Evolutionary conservation across 495 filamentous ascomycete genomes (phyloP), one percentile per base, ranked within the genome.

Genomic region (Xylaria venustula): DNA sequence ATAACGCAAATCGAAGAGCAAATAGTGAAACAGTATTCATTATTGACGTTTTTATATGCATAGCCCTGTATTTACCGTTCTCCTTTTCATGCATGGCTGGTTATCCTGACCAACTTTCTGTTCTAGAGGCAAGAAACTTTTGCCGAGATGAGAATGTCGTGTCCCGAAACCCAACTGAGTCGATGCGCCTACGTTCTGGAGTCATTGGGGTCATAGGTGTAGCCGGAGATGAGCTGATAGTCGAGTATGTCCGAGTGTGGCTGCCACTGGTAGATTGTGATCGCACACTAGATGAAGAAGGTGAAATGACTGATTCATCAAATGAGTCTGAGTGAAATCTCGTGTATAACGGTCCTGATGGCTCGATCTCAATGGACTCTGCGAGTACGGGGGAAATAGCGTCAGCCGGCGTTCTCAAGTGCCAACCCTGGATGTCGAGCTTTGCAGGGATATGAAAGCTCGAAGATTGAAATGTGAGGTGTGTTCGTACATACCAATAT

Each of bases 281-380:
- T 44, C 46, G 60, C 19, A 50, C 52, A 25, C 60, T 62, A 19
- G 50, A 54, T 25, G 48, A 54, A 14, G 59, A 49, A 19, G 60
- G 60, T 25, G 60, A 56, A n/a, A 57, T 22, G n/a, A 56, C 8
- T 1, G 28, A 42, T 2, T 26, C 53, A 36, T 62, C 60, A 11
- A 54, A 47, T 14, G 34, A 62, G 12, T 32, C 32, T 19, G 42
- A 12, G 22, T 56, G 3, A 1, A 28, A 28, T 26, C 25, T 22
- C 6, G 60, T 57, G 36, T 56, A 54, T 3, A 51, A 12, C 15
- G 53, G 34, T 3, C 44, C 60, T 12, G 34, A 45, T 12, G 60
- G 60, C 20, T 62, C 60, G 51, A 62, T 62, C 34, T 62, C 60
- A 17, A 61, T 42, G 0, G 58, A 61, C 40, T 61, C 58, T 61